Conservation (phyloP, 257 asterid species). For the Craterostigma plantagineum region DNA sequence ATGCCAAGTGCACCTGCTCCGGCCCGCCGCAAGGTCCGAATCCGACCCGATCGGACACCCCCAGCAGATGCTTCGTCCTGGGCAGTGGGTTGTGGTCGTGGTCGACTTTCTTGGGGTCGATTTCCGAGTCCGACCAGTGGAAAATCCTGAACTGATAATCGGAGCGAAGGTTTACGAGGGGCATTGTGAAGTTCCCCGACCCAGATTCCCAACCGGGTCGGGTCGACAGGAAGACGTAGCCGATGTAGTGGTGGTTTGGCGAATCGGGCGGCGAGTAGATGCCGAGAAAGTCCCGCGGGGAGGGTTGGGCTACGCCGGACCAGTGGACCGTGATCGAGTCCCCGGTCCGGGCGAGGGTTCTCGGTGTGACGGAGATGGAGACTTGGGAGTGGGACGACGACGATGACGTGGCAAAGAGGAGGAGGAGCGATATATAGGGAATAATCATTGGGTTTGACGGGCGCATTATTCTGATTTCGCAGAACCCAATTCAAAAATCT, state of each 20-base stretch:
- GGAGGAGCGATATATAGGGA: no score
- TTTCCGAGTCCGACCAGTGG: slow-evolving; percentile 56
- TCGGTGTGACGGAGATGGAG: slow-evolving; percentile 29
- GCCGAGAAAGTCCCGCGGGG: slow-evolving; percentile 76
- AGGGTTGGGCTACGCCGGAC: slow-evolving; percentile 47
- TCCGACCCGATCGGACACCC: slow-evolving; percentile 29
- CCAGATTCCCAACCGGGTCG: slow-evolving; percentile 61
- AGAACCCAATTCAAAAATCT: no score
- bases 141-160: slow-evolving; percentile 76
- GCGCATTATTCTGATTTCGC: no score
- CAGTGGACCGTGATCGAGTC: slow-evolving; percentile 46
- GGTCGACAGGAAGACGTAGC: slow-evolving; percentile 57
- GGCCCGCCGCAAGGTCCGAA: slow-evolving; percentile 55
- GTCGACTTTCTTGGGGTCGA: slow-evolving; percentile 44
- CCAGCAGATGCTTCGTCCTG: slow-evolving; percentile 56
- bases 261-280: slow-evolving; percentile 65
- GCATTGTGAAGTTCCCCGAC: slow-evolving; percentile 59
- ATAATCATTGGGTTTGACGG: no score
- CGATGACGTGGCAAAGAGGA: no score
- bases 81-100: slow-evolving; percentile 83
- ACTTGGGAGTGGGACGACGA: slow-evolving; percentile 25
- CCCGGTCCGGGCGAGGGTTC: slow-evolving; percentile 41
- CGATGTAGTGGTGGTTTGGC: slow-evolving; percentile 40
- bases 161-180: slow-evolving; percentile 53
- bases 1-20: slow-evolving; percentile 74